Base-by-base conservation (phyloP, 2,329 filamentous ascomycete genomes). In the Periconia sp. region DNA sequence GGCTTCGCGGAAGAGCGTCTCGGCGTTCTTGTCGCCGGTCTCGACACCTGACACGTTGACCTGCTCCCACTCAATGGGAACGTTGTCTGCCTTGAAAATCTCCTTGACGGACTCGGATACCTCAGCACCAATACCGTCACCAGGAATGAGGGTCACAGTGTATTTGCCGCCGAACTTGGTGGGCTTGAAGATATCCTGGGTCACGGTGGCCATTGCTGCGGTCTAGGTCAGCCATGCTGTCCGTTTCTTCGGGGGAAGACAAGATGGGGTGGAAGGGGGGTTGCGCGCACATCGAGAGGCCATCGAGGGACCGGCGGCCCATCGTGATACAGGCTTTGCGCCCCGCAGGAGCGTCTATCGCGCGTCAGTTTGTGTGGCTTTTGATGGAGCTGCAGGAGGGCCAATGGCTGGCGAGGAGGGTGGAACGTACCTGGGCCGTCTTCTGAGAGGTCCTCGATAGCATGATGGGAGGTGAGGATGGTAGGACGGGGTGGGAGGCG, bases 121-220 rank as follows among this genome's bases (percentile, higher is more conserved):
- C 81, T 99, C 94, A 77, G 91, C 91, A 77, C 94, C 94, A 76
- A 99, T 96, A 82, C 94, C 94, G 72, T 99, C 94, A 81, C 93
- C 94, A 77, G 94, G 94, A 76, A 99, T 97, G 73, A 99, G 84
- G 62, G 93, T 97, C 69, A 97, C 93, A 37, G 94, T 99, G 85
- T 97, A 99, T 83, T 97, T 99, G 81, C 93, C 91, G 77, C 94
- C 94, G 78, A 92, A 97, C 85, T 97, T 94, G 81, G 93, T 92
- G 68, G 92, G 92, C 85, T 97, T 96, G 86, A 97, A 97, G 79
- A 97, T 93, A 79, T 97, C 94, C 76, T 89, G 89, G 79, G 92
- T 86, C 68, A 96, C 82, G 61, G 91, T 96, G 48, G 77, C 77
- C 64, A 74, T 65, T 52, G 64, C 70, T 74, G 52, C 50, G 35